Evolutionary conservation across 2,329 filamentous ascomycete genomes (phyloP), one percentile per base, ranked within the genome.

Genomic region (Apiospora saccharicola): DNA sequence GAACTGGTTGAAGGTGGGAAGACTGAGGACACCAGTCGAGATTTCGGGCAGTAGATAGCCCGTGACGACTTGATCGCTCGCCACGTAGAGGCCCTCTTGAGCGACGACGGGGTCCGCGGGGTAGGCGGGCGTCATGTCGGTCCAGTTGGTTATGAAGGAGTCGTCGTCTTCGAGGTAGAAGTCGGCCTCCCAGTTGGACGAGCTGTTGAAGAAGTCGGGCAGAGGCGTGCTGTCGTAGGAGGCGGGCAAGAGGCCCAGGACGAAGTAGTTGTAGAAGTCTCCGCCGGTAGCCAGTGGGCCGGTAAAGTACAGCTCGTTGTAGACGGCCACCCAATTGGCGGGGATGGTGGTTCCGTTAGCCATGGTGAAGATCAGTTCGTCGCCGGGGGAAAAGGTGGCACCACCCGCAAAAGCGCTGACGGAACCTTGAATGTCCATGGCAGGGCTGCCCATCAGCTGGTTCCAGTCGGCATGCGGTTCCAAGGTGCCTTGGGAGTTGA

Each of bases 241-340:
- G 1, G 74, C 73, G 0, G 77, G 77, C 22, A 71, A 47, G 61
- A 75, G 72, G 3, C 77, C 77, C 5, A 79, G 70, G 2, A 86
- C 83, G 47, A 85, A 85, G 75, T 81, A 84, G 71, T 85, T 84
- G 76, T 83, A 86, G 68, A 84, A 83, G 72, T 85, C 83, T 1
- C 82, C 82, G 0, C 79, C 82, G 4, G 82, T 85, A 7, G 78
- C 80, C 1, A 85, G 73, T 2, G 82, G 80, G 4, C 77, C 77
- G 64, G 70, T 72, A 16, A 44, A 44, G 13, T 44, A 44, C 0
- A 44, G 43, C 13, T 44, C 43, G 72, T 75, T 72, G 67, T 74
- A 14, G 14, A 74, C 72, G 10, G 75, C 47, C 69, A 71, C 76
- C 10, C 22, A 61, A n/a, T 68, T 72, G n/a, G 61, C 44, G 51